Base-by-base conservation (phyloP, 1,284 basidiomycete genomes). In the Ustilago hordei region DNA sequence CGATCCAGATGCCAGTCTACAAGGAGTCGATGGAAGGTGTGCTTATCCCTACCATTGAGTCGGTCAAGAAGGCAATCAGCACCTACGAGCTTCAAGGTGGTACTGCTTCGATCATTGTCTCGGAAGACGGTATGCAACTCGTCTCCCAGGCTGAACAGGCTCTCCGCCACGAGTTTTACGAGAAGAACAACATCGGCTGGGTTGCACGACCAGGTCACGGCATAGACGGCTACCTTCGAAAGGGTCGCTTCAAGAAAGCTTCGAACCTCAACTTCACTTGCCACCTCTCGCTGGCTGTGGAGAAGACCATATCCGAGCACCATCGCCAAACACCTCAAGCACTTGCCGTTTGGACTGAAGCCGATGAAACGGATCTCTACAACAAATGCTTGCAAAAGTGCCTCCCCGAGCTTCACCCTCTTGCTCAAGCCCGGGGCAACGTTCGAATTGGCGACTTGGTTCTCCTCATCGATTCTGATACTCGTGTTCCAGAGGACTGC, bases 161-260 rank as follows among this genome's bases (percentile, higher is more conserved):
- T 48, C 23, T 23, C 23, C 91, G 93, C 36, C 90, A 91, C 38
- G 87, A 89, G 35, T 94, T 92, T 84, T 95, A 94, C 82, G 90
- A 91, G 61, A 65, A 75, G 32, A 92, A 94, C 82, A 91, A 91
- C 80, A 92, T 94, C 79, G 93, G 92, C 43, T 94, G 92, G 90
- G 91, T 93, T 68, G 91, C 93, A 34, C 91, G 93, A 56, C 93
- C 93, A 8, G 89, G 89, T 55, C 91, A 92, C 84, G 90, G 91
- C 79, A 23, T 23, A 2, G 80, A 86, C 76, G 92, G 90, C 84
- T 94, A 91, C 87, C 89, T 90, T 66, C 92, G 93, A 64, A 91
- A 92, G 13, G 93, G 93, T 73, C 90, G 92, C 36, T 95, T 94
- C 89, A 94, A 95, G 89, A 95, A 95, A 87, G 93, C 92, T 0